phyloP scores from a whole-genome alignment of 768 basidiomycete species.

The Lepiota venenata region DNA sequence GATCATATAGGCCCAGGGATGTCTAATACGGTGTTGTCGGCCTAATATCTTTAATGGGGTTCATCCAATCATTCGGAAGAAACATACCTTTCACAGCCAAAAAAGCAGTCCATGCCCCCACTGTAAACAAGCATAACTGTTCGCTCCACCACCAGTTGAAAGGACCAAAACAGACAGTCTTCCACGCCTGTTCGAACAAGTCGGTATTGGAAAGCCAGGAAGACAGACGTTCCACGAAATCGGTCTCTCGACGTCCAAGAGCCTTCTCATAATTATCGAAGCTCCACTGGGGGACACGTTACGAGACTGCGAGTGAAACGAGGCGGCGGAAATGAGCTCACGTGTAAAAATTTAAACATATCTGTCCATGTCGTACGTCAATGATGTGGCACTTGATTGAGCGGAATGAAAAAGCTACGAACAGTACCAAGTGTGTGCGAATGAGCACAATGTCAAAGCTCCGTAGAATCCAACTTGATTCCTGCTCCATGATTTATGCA shows the following conservation, averaged over 20 bases:
- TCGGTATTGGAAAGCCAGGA: constrained; percentile 52
- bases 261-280: constrained; percentile 39
- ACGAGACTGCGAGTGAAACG: not conserved
- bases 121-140: constrained; percentile 59
- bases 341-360: constrained; percentile 31
- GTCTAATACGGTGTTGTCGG: constrained; percentile 36
- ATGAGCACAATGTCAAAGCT: constrained; percentile 21
- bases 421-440: constrained; percentile 36
- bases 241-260: constrained; percentile 1
- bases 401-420: constrained; percentile 10
- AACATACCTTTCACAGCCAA: constrained; percentile 47
- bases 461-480: constrained; percentile 13
- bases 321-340: constrained; percentile 12
- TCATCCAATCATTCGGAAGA: not conserved
- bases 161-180: constrained; percentile 37
- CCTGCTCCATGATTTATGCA: too few species aligned
- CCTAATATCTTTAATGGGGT: constrained; percentile 20
- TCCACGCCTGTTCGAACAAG: constrained; percentile 61
- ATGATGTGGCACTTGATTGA: not conserved
- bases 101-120: constrained; percentile 53
- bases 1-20: constrained; percentile 67
- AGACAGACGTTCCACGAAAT: constrained; percentile 32
- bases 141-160: constrained; percentile 72
- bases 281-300: constrained; percentile 43
- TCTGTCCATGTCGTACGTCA: constrained; percentile 15